phyloP scores from a whole-genome alignment of 2,329 filamentous ascomycete genomes.

The Fusarium virguliforme region DNA sequence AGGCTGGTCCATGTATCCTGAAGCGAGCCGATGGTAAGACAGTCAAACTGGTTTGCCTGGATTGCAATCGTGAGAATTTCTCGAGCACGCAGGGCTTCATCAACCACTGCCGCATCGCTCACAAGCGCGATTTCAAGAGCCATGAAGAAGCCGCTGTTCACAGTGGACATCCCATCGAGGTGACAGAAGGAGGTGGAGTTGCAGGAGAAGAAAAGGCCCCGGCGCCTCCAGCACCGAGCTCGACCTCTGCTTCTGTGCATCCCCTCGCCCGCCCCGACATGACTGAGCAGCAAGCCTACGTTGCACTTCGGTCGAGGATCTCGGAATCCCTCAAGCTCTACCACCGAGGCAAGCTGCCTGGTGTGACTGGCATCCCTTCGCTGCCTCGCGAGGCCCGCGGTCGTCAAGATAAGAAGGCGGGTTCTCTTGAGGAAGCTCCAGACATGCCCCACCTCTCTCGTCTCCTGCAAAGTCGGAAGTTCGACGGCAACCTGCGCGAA shows the following conservation, averaged over 20 bases:
- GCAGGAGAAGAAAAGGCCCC: conserved; percentile 50
- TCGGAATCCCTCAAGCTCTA: conserved; percentile 69
- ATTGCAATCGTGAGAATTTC: conserved; percentile 92
- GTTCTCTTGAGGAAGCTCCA: conserved; percentile 67
- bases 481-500: conserved; percentile 72
- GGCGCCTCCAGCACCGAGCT: conserved; percentile 24
- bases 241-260: conserved; percentile 52
- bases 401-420: conserved; percentile 32
- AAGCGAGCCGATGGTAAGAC: conserved; percentile 88
- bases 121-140: conserved; percentile 93
- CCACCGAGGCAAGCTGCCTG: conserved; percentile 67
- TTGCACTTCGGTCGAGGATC: conserved; percentile 68
- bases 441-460: conserved; percentile 78
- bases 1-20: conserved; percentile 85
- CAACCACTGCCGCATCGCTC: conserved; percentile 97
- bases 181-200: conserved; percentile 40
- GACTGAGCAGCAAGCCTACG: conserved; percentile 68
- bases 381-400: conserved; percentile 30
- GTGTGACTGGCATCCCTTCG: conserved; percentile 64
- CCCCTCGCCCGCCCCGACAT: conserved; percentile 63
- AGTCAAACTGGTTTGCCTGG: conserved; percentile 91
- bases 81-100: conserved; percentile 99
- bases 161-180: conserved; percentile 86
- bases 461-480: conserved; percentile 74
- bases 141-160: conserved; percentile 94